A percentile compares a stretch with the other conserved stretches of the same genome.
These are phyloP conservation scores for Boletus reticuloceps DNA, from an alignment of 768 basidiomycete genomes.

Conservation along the genomic window DNA sequence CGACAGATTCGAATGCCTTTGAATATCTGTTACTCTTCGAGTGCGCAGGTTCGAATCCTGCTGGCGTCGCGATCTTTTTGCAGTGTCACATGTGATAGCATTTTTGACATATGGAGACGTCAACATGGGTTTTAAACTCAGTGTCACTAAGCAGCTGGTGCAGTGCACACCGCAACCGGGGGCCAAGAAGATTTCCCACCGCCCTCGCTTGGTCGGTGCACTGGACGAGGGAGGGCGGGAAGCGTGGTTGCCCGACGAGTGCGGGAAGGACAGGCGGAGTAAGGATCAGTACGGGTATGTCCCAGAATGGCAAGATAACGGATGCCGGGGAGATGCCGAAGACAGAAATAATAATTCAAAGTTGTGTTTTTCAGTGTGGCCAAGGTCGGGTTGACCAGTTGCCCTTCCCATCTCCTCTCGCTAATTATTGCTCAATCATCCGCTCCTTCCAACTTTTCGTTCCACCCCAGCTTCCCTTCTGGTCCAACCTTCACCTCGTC, in stretches of 20 bases:
- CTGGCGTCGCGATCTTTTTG: constrained; percentile 48
- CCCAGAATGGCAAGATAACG: constrained; percentile 10
- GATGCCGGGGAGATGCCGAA: constrained; percentile 21
- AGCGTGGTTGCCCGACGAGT: no score
- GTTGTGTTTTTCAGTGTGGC: no score
- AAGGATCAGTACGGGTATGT: neutral
- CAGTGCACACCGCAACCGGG: neutral
- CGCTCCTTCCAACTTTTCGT: constrained; percentile 22
- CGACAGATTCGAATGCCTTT: constrained; percentile 60
- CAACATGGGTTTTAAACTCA: no score
- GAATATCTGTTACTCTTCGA: constrained; percentile 60
- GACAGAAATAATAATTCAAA: constrained; percentile 4
- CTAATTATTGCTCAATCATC: constrained; percentile 25
- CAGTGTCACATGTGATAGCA: neutral
- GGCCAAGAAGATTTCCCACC: no score
- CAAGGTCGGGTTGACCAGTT: no score
- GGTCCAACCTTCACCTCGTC: neutral
- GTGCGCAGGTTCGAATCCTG: constrained; percentile 71
- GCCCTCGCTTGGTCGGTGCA: neutral
- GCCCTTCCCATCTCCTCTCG: constrained; percentile 15
- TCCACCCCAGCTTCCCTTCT: constrained; percentile 4
- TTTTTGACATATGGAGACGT: no score
- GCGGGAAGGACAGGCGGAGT: no score
- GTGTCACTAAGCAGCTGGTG: no score
- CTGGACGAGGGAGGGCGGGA: neutral